Percentiles rank a stretch among this genome's conserved stretches.
Conservation (phyloP, 2,329 filamentous ascomycete species). For the Aspergillus transmontanensis region DNA sequence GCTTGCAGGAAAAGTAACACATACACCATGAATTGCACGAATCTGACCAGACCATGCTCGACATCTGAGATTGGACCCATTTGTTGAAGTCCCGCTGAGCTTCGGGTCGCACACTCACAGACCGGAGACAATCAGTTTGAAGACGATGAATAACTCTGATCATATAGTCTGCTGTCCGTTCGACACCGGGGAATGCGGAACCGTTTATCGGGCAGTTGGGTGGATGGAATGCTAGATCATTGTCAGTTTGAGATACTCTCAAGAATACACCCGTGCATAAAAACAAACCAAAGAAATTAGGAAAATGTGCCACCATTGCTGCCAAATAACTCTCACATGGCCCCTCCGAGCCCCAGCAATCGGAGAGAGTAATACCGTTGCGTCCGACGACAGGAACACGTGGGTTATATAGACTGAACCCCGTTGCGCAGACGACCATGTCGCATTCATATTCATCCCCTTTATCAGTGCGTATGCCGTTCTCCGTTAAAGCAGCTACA, state of each 20-base stretch:
- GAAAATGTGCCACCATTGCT: background rate
- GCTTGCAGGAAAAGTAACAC: too few species aligned
- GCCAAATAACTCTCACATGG: background rate
- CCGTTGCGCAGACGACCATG: background rate
- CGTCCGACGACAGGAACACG: background rate
- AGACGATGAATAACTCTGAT: background rate
- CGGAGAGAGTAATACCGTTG: background rate
- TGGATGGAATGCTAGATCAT: background rate
- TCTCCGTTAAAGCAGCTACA: background rate
- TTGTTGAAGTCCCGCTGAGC: background rate
- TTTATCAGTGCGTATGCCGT: background rate
- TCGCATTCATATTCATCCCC: background rate
- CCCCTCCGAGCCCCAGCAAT: background rate
- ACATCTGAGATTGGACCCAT: constrained; percentile 1
- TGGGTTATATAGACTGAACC: background rate
- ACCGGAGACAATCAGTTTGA: background rate
- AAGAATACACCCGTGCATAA: too few species aligned
- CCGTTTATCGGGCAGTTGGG: background rate
- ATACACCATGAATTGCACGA: background rate
- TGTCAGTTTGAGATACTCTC: background rate
- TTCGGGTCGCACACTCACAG: background rate
- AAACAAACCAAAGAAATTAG: background rate
- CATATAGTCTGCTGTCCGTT: background rate
- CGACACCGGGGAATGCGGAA: background rate
- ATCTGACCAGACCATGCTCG: background rate